A percentile compares a stretch with the other conserved stretches of the same genome.
These are phyloP conservation scores for Solanum ossicruentum DNA, from an alignment of 257 asterid species.

Conservation along the genomic window DNA sequence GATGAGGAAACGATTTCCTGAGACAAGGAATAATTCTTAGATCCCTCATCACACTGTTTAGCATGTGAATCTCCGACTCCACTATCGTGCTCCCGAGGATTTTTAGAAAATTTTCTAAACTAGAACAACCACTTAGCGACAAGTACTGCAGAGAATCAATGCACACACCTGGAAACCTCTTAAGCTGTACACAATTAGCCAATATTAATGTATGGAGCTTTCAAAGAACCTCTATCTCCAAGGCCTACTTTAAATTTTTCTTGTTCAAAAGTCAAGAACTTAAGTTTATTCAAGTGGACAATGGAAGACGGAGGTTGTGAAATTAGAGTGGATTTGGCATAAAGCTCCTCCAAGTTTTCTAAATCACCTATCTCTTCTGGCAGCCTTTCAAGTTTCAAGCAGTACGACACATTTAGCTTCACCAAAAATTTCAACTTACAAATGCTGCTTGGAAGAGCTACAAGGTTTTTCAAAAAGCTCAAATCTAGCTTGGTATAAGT, in stretches of 20 bases:
- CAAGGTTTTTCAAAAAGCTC: background rate
- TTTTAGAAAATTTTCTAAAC: background rate
- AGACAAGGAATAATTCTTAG: background rate
- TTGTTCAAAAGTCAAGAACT: background rate
- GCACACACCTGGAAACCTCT: background rate
- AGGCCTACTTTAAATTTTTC: too few species aligned
- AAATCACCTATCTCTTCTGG: background rate
- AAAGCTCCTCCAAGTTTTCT: too few species aligned
- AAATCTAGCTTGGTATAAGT: background rate
- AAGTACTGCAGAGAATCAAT: background rate
- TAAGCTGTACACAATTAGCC: background rate
- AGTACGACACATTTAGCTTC: background rate
- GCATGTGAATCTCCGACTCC: background rate
- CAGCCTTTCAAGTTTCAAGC: background rate
- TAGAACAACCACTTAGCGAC: background rate
- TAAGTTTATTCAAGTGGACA: background rate
- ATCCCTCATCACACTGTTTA: background rate
- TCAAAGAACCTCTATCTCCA: background rate
- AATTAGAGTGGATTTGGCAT: background rate
- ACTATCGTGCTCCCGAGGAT: background rate
- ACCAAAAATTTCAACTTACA: background rate
- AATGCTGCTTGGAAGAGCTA: background rate
- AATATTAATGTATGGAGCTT: background rate
- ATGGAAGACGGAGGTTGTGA: background rate
- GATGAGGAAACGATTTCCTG: background rate